Evolutionary conservation across 2,329 filamentous ascomycete genomes (phyloP).

Genomic region (Zasmidium citrigriseum): DNA sequence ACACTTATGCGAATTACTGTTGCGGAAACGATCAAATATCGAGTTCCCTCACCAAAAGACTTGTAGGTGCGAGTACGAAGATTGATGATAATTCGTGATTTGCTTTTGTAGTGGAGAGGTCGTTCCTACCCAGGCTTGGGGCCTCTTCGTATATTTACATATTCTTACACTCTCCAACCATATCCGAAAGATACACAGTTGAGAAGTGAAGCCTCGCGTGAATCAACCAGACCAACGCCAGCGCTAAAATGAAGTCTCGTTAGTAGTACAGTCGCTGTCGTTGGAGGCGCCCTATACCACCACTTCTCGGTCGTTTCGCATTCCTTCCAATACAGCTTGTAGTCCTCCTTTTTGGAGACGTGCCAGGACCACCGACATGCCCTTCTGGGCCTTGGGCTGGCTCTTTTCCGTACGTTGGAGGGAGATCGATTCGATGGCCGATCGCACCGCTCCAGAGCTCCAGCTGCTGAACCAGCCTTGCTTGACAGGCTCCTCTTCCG

Average conservation of each 20-base stretch:
- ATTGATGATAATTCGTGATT: neutral
- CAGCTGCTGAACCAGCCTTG: constrained; percentile 62
- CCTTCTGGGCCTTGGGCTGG: constrained; percentile 77
- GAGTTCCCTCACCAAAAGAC: too few species aligned
- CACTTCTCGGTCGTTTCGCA: constrained; percentile 58
- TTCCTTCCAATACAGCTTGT: constrained; percentile 69
- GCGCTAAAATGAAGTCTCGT: constrained; percentile 8
- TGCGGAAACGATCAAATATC: too few species aligned
- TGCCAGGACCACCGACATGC: constrained; percentile 80
- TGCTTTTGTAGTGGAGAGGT: constrained; percentile 15
- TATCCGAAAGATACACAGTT: constrained; percentile 4
- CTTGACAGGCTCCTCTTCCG: constrained; percentile 50
- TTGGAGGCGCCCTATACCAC: constrained; percentile 3
- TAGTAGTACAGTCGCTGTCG: constrained; percentile 2
- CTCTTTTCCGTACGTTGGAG: constrained; percentile 76
- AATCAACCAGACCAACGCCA: constrained; percentile 15
- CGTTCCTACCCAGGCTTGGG: constrained; percentile 21
- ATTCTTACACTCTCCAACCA: constrained; percentile 8
- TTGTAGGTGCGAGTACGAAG: too few species aligned
- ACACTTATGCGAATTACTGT: too few species aligned
- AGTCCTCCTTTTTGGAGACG: constrained; percentile 67
- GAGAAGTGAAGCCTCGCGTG: neutral
- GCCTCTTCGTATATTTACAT: constrained; percentile 16
- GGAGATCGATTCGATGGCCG: constrained; percentile 77
- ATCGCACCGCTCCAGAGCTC: constrained; percentile 71